These are phyloP conservation scores for Lycium ferocissimum DNA, from an alignment of 257 asterid genomes.

Conservation along the genomic window DNA sequence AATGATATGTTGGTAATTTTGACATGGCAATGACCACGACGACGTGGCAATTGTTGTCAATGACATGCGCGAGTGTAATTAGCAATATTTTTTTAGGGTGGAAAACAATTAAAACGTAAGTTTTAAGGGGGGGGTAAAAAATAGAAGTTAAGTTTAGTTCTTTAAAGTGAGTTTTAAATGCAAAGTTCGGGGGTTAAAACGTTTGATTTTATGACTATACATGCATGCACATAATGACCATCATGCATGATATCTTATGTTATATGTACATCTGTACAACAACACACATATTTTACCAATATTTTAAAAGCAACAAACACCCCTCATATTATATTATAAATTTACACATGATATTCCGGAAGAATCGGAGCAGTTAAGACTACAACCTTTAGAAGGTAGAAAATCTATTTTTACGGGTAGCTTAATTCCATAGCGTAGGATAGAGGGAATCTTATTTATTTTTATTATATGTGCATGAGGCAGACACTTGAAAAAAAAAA, in stretches of 20 bases:
- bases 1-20: no score
- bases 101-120: no score
- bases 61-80: no score
- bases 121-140: no score
- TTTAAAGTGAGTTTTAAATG: no score
- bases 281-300: not conserved
- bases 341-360: constrained; percentile 10
- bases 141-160: no score
- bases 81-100: no score
- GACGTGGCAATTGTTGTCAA: no score
- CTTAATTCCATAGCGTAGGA: not conserved
- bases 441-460: not conserved
- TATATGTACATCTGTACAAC: not conserved
- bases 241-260: not conserved
- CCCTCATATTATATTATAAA: not conserved
- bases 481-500: no score
- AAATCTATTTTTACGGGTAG: not conserved
- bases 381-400: not conserved
- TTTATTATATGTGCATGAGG: not conserved
- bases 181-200: no score
- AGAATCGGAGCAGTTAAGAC: constrained; percentile 13
- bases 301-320: not conserved
- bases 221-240: not conserved
- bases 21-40: no score
- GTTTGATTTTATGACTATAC: not conserved